These are phyloP conservation scores for Apophysomyces sp. DNA, from an alignment of 371 early-diverging fungal species.

Conservation along the genomic window DNA sequence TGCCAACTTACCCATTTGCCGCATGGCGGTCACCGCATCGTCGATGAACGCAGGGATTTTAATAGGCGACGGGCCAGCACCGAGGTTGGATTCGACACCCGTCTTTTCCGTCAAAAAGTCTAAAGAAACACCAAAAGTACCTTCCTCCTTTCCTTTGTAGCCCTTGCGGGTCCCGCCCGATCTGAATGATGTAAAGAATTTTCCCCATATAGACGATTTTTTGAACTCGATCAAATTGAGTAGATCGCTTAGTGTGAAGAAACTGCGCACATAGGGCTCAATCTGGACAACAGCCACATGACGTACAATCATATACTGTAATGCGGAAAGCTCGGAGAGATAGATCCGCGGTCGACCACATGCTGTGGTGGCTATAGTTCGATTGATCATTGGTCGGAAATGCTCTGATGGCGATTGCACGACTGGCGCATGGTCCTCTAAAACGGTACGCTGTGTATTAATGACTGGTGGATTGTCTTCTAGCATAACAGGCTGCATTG, in stretches of 20 bases:
- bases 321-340: conserved; percentile 80
- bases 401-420: not conserved
- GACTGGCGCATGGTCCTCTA: not conserved
- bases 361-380: conserved; percentile 7
- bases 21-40: conserved; percentile 75
- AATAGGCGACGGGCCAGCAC: conserved; percentile 71
- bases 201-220: conserved; percentile 75
- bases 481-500: not conserved
- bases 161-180: conserved; percentile 50
- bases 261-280: conserved; percentile 67
- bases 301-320: conserved; percentile 84
- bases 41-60: conserved; percentile 88
- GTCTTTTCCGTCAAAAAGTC: conserved; percentile 54
- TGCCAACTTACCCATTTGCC: conserved; percentile 59
- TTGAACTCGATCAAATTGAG: conserved; percentile 69
- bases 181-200: conserved; percentile 66
- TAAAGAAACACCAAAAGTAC: conserved; percentile 55
- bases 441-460: not conserved
- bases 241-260: conserved; percentile 65
- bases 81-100: conserved; percentile 83
- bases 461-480: not conserved
- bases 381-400: not conserved
- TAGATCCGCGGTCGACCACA: conserved; percentile 40
- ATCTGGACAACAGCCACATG: conserved; percentile 83
- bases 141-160: conserved; percentile 51